Evolutionary conservation across 2,329 filamentous ascomycete species (phyloP), one percentile per base, ranked within the genome.

Genomic region (Paraconiothyrium sp.): DNA sequence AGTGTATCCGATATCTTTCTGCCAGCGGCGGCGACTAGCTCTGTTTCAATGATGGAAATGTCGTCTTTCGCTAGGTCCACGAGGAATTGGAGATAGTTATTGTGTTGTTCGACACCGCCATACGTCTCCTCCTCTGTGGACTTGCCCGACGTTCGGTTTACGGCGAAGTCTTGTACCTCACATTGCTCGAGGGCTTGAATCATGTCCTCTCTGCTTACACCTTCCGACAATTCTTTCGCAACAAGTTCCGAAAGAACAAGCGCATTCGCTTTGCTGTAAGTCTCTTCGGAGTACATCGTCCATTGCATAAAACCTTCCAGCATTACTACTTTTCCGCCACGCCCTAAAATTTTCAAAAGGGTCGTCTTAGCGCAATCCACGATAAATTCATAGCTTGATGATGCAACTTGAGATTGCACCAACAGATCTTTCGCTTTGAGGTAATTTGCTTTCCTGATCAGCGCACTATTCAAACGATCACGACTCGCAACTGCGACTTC

Each of bases 171-270:
- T 39, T 39, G 10, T 13, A 50, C 16, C 22, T 50, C 47, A 50
- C 14, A 50, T n/a, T 50, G 5, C 47, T 30, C 32, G 20, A 20
- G 20, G 20, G 20, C 20, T 20, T 20, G 20, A 20, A 20, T 20
- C 20, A 20, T 20, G 20, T 20, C 20, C 14, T 58, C 34, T 30
- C 34, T 58, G 24, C 20, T 24, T 14, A 58, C 55, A 9, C 55
- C 55, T 32, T 8, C n/a, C 34, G 55, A 50, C 22, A 58, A 20
- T 0, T 34, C 16, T 16, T 58, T 58, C 14, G 55, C 50, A 30
- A 35, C 46, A 32, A 50, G 22, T n/a, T 58, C 46, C 16, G 32
- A 20, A 20, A 20, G 20, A 20, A 20, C 20, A 20, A 20, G 20
- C 20, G 20, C 20, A 20, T 20, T 20, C 20, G 20, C 20, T 20